Conservation (phyloP, 768 basidiomycete genomes). For the Punctularia strigosozonata region DNA sequence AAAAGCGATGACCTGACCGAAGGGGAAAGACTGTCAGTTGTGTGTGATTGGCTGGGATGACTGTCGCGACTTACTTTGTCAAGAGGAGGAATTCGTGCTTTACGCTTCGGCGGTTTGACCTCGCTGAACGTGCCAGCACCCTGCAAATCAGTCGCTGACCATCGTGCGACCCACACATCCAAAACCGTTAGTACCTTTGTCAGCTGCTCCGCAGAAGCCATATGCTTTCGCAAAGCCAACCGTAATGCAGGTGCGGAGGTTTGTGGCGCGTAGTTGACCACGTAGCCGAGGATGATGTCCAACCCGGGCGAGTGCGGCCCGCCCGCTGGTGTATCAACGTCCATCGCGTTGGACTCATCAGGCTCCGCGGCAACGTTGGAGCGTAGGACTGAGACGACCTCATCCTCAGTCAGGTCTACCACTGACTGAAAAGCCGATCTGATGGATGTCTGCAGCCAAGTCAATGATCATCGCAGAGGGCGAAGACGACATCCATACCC, state of each 20-base stretch:
- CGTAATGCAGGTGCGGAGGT: slow-evolving; percentile 30
- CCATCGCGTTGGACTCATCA: slow-evolving; percentile 18
- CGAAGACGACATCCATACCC: slow-evolving; percentile 30
- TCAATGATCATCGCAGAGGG: background rate
- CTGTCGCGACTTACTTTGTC: no score
- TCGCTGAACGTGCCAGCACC: slow-evolving; percentile 3
- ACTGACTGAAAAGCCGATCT: slow-evolving; percentile 41
- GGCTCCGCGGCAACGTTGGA: slow-evolving; percentile 26
- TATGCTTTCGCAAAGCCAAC: slow-evolving; percentile 34
- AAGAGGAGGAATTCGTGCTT: slow-evolving; percentile 19
- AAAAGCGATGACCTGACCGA: slow-evolving; percentile 49
- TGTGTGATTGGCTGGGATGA: no score
- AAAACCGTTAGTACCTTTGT: slow-evolving; percentile 32
- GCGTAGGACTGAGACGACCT: slow-evolving; percentile 43
- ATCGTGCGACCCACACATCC: slow-evolving; percentile 34
- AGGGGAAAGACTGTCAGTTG: no score
- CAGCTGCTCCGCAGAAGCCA: slow-evolving; percentile 40
- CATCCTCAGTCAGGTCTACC: slow-evolving; percentile 52
- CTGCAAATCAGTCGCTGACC: slow-evolving; percentile 8
- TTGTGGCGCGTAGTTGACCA: slow-evolving; percentile 29
- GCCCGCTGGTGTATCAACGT: slow-evolving; percentile 20
- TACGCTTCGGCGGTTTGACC: slow-evolving; percentile 29
- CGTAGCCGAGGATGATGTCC: slow-evolving; percentile 23
- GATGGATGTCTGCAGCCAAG: slow-evolving; percentile 20
- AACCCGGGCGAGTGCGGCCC: slow-evolving; percentile 19